Evolutionary conservation across 2,329 filamentous ascomycete genomes (phyloP).

Genomic region (Bipolaris oryzae): DNA sequence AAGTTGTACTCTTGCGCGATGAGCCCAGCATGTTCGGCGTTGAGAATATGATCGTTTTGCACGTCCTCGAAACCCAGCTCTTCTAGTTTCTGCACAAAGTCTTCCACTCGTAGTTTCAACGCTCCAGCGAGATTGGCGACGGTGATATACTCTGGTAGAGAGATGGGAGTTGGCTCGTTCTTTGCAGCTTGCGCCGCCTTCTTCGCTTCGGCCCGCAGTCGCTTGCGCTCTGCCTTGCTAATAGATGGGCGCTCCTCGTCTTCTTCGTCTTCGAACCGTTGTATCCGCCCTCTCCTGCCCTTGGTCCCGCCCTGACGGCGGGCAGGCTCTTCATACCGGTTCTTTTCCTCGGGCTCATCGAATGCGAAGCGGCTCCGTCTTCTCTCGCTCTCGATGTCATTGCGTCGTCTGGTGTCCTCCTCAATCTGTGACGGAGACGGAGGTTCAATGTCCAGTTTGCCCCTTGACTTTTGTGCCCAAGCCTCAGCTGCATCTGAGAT

Average conservation of each 20-base stretch:
- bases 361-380: slow-evolving; percentile 35
- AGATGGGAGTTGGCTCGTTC: slow-evolving; percentile 58
- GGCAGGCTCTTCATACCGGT: slow-evolving; percentile 42
- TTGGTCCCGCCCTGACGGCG: slow-evolving; percentile 27
- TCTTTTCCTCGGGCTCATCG: slow-evolving; percentile 29
- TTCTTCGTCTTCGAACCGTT: slow-evolving; percentile 35
- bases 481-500: slow-evolving; percentile 37
- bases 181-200: slow-evolving; percentile 40
- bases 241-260: slow-evolving; percentile 29
- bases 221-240: slow-evolving; percentile 40
- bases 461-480: slow-evolving; percentile 30
- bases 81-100: slow-evolving; percentile 76
- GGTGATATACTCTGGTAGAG: slow-evolving; percentile 88
- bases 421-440: slow-evolving; percentile 16
- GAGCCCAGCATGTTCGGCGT: slow-evolving; percentile 86
- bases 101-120: slow-evolving; percentile 70
- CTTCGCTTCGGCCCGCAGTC: slow-evolving; percentile 43
- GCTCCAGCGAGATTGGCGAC: slow-evolving; percentile 80
- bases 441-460: slow-evolving; percentile 21
- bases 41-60: slow-evolving; percentile 81
- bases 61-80: slow-evolving; percentile 93
- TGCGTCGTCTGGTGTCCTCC: slow-evolving; percentile 26
- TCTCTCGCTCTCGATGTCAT: slow-evolving; percentile 26
- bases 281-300: slow-evolving; percentile 27
- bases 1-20: slow-evolving; percentile 93